A percentile compares a stretch with the other conserved stretches of the same genome.
phyloP scores from a whole-genome alignment of 257 asterid genomes.

The Vinca minor region DNA sequence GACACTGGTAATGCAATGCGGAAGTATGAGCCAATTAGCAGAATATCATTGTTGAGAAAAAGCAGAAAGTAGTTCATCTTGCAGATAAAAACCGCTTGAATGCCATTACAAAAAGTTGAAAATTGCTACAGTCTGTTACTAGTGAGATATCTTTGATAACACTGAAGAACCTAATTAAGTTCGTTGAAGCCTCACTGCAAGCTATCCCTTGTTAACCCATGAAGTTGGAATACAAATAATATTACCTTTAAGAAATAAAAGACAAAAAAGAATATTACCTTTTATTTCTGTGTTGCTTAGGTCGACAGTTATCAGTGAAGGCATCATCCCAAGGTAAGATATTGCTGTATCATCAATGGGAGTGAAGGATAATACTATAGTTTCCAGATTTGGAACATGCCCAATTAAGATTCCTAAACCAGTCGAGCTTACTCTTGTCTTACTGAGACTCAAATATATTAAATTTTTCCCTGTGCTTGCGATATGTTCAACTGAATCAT shows the following conservation, averaged over 20 bases:
- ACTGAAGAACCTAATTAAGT: neutral
- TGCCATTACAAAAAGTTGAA: neutral
- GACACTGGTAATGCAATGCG: neutral
- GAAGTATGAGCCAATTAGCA: neutral
- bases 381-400: conserved; percentile 67
- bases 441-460: conserved; percentile 54
- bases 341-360: conserved; percentile 51
- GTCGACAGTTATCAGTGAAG: conserved; percentile 49
- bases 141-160: neutral
- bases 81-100: neutral
- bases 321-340: conserved; percentile 59
- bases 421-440: conserved; percentile 56
- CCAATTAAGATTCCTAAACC: conserved; percentile 69
- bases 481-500: conserved; percentile 48
- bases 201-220: neutral
- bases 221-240: conserved; percentile 3
- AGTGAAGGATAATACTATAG: conserved; percentile 50
- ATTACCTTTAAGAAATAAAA: no score
- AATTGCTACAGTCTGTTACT: neutral
- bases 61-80: conserved; percentile 5
- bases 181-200: neutral
- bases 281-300: conserved; percentile 55
- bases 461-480: conserved; percentile 47
- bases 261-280: conserved; percentile 47
- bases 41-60: neutral